phyloP scores from a whole-genome alignment of 2,329 filamentous ascomycete genomes.

The Metarhizium brunneum region DNA sequence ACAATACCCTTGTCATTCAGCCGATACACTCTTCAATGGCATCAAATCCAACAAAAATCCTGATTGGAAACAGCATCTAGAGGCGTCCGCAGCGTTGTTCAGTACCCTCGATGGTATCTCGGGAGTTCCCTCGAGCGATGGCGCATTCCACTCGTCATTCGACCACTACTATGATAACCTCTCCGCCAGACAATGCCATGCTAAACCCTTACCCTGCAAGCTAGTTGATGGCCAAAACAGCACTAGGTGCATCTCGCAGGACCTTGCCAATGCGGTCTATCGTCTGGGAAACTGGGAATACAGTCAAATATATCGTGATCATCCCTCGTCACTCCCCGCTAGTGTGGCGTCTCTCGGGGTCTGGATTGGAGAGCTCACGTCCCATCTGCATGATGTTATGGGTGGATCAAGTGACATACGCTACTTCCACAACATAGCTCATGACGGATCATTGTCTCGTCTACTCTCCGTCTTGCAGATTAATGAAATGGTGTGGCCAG shows the following conservation, averaged over 20 bases:
- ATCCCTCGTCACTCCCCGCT: constrained; percentile 50
- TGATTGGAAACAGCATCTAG: constrained; percentile 57
- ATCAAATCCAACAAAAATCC: constrained; percentile 35
- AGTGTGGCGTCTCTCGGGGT: constrained; percentile 57
- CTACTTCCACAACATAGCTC: constrained; percentile 71
- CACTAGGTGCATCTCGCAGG: constrained; percentile 50
- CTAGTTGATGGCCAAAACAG: constrained; percentile 34
- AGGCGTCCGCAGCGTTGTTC: constrained; percentile 45
- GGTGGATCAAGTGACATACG: constrained; percentile 27
- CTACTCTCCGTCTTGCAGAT: constrained; percentile 63
- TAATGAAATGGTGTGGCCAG: constrained; percentile 73
- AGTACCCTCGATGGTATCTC: constrained; percentile 56
- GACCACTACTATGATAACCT: constrained; percentile 85
- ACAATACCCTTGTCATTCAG: constrained; percentile 54
- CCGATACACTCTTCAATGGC: constrained; percentile 30
- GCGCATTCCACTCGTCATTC: constrained; percentile 59
- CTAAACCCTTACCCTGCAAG: constrained; percentile 62
- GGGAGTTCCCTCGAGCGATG: constrained; percentile 45
- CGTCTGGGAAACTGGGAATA: constrained; percentile 75
- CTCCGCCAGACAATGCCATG: constrained; percentile 68
- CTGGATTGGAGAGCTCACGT: constrained; percentile 62
- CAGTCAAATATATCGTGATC: constrained; percentile 65
- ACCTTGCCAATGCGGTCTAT: constrained; percentile 60
- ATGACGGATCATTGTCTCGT: constrained; percentile 64
- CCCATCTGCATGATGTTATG: constrained; percentile 49